These are phyloP conservation scores for Senecio squalidus DNA, from an alignment of 140 eudicot genomes.

Conservation along the genomic window DNA sequence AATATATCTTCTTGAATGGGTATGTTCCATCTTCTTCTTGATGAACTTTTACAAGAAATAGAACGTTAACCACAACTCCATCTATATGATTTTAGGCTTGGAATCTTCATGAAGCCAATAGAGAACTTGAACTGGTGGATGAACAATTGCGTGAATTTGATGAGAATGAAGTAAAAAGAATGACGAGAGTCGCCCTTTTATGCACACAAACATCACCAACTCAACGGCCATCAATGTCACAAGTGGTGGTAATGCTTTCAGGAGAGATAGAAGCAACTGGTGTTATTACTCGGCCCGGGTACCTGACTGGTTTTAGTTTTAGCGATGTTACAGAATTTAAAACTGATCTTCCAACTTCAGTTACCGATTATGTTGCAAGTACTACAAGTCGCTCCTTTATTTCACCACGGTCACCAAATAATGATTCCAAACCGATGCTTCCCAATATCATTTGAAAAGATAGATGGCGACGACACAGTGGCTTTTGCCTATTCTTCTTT, in stretches of 20 bases:
- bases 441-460: slow-evolving; percentile 35
- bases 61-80: too few relatives aligned
- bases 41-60: too few relatives aligned
- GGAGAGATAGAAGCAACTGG: slow-evolving; percentile 53
- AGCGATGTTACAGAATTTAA: slow-evolving; percentile 30
- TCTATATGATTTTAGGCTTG: slow-evolving; percentile 57
- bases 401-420: slow-evolving; percentile 18
- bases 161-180: slow-evolving; percentile 44
- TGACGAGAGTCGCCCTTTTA: slow-evolving; percentile 43
- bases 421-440: slow-evolving; percentile 34
- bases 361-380: neutral
- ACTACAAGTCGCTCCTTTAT: neutral
- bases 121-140: slow-evolving; percentile 54
- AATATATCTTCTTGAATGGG: slow-evolving; percentile 82
- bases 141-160: slow-evolving; percentile 26
- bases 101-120: slow-evolving; percentile 56
- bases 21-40: slow-evolving; percentile 17
- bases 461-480: slow-evolving; percentile 27
- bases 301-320: slow-evolving; percentile 48
- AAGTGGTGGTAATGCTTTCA: slow-evolving; percentile 68
- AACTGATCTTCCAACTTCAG: neutral
- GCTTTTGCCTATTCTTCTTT: too few relatives aligned
- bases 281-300: slow-evolving; percentile 47
- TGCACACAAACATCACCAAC: slow-evolving; percentile 70
- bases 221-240: slow-evolving; percentile 77